phyloP scores from a whole-genome alignment of 352 stramenopile genomes.

The Aphanomyces stellatus region DNA sequence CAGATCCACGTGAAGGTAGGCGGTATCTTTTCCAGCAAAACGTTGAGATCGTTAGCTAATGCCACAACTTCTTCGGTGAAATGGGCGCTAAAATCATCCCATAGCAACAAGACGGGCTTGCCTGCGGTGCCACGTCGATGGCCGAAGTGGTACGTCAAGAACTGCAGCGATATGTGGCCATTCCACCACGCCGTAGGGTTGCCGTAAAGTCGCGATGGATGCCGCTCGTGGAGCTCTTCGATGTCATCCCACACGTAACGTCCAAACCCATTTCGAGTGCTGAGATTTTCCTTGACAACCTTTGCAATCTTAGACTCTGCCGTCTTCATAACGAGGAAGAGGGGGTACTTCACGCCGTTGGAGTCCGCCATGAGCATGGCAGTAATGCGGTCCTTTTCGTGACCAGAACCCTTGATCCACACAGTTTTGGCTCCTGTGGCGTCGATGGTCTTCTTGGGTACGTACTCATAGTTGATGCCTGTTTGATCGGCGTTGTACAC shows the following conservation, averaged over 20 bases:
- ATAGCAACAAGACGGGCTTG: not conserved
- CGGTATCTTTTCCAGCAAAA: not conserved
- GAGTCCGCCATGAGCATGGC: conserved; percentile 24
- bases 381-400: conserved; percentile 27
- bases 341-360: conserved; percentile 21
- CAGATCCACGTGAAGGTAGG: not conserved
- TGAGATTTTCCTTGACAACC: conserved; percentile 9
- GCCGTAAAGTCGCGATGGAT: conserved; percentile 21
- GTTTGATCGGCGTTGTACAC: conserved; percentile 23
- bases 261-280: conserved; percentile 20
- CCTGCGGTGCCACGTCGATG: not conserved
- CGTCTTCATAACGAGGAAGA: conserved; percentile 27
- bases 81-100: conserved; percentile 1
- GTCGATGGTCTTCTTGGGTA: conserved; percentile 21
- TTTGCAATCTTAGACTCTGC: not conserved
- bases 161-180: conserved; percentile 23
- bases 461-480: conserved; percentile 25
- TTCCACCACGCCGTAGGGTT: conserved; percentile 28
- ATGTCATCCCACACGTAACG: conserved; percentile 19
- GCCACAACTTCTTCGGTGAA: not conserved
- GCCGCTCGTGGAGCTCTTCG: conserved; percentile 3
- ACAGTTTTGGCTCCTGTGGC: conserved; percentile 20
- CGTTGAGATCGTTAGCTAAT: not conserved
- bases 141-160: conserved; percentile 22
- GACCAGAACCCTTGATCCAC: conserved; percentile 20